phyloP scores from a whole-genome alignment of 805 yeast genomes.

The Kluyveromyces aestuarii region DNA sequence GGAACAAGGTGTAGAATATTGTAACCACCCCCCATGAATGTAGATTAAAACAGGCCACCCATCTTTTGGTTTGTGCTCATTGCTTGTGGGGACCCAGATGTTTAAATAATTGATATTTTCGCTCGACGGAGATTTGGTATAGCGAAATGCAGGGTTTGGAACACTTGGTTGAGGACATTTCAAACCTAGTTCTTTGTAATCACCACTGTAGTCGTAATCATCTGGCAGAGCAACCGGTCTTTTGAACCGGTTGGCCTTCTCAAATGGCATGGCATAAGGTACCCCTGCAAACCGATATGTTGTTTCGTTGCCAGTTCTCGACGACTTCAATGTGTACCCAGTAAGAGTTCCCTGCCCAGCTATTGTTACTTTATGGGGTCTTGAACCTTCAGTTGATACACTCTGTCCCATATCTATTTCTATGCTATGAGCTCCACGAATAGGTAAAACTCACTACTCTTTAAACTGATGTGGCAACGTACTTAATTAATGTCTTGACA shows the following conservation, averaged over 20 bases:
- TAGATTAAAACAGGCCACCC: slow-evolving; percentile 37
- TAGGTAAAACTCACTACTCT: too few relatives aligned
- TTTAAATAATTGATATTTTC: slow-evolving; percentile 31
- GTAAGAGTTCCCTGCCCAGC: slow-evolving; percentile 24
- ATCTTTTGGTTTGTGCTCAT: slow-evolving; percentile 22
- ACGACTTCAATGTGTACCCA: slow-evolving; percentile 17
- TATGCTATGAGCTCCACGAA: too few relatives aligned
- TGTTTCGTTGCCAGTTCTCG: slow-evolving; percentile 5
- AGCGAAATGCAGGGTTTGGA: slow-evolving; percentile 20
- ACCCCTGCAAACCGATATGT: slow-evolving; percentile 25
- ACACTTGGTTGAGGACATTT: slow-evolving; percentile 33
- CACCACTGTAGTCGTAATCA: slow-evolving; percentile 32
- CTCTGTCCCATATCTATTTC: not conserved
- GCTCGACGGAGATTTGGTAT: slow-evolving; percentile 7
- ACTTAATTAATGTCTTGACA: too few relatives aligned
- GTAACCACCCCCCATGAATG: slow-evolving; percentile 39
- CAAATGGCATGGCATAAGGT: slow-evolving; percentile 29
- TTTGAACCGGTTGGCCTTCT: slow-evolving; percentile 27
- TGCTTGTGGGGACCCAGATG: slow-evolving; percentile 32
- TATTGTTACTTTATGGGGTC: slow-evolving; percentile 10
- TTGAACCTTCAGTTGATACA: slow-evolving; percentile 9
- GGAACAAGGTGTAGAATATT: slow-evolving; percentile 25
- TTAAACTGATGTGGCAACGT: too few relatives aligned
- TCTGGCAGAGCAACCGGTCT: slow-evolving; percentile 28
- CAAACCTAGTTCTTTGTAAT: slow-evolving; percentile 28